Evolutionary conservation across 225 moss, liverwort and hornwort genomes (phyloP).

Genomic region (Straminergon stramineum): DNA sequence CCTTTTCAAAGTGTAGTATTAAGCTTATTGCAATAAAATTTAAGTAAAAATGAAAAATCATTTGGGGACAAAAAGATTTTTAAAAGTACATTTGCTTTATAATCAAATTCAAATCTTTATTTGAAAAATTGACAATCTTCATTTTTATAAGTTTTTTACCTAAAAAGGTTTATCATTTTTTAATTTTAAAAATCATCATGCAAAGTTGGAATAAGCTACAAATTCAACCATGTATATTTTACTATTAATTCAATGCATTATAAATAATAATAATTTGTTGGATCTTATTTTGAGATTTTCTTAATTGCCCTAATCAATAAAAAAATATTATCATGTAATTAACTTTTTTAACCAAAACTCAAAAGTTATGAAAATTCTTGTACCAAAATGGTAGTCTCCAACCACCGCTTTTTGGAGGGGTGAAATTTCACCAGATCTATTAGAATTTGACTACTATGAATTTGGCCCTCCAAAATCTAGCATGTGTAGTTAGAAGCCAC

Average conservation of each 20-base stretch:
- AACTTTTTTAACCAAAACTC: not conserved
- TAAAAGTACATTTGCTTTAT: too few relatives aligned
- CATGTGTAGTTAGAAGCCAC: too few relatives aligned
- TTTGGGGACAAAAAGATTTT: too few relatives aligned
- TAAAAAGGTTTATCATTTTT: not conserved
- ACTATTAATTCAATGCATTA: not conserved
- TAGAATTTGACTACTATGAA: too few relatives aligned
- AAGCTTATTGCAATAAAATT: too few relatives aligned
- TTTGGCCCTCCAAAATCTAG: too few relatives aligned
- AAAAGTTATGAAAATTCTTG: not conserved
- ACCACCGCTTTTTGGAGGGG: too few relatives aligned
- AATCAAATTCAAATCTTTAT: not conserved
- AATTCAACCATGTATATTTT: not conserved
- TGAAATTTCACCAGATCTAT: too few relatives aligned
- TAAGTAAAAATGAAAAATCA: too few relatives aligned
- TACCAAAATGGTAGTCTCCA: not conserved
- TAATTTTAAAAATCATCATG: not conserved
- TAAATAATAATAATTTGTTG: not conserved
- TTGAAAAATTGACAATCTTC: not conserved
- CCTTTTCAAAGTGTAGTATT: too few relatives aligned
- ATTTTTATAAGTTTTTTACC: not conserved
- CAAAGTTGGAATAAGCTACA: not conserved
- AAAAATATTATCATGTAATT: not conserved
- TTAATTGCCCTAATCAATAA: fast-evolving
- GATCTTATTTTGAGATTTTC: not conserved